These are phyloP conservation scores for Termitomyces sp. DNA, from an alignment of 768 basidiomycete species.

Conservation along the genomic window DNA sequence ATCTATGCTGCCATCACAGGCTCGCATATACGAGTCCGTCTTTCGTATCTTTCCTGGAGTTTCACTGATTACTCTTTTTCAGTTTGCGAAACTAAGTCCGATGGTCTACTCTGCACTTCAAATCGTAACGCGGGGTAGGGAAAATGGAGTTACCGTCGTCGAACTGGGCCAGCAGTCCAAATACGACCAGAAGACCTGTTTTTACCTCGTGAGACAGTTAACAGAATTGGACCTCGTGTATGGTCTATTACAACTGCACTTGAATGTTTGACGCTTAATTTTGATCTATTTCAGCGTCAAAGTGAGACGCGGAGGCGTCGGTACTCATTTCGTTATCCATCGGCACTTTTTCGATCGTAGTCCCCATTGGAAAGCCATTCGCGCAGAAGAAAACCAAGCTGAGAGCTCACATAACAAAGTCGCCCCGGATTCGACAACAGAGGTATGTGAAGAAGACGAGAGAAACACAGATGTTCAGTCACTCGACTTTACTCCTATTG, in stretches of 20 bases:
- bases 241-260: constrained; percentile 17
- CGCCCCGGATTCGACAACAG: constrained; percentile 12
- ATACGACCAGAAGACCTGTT: constrained; percentile 89
- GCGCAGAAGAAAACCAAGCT: constrained; percentile 62
- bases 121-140: constrained; percentile 77
- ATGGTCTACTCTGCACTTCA: constrained; percentile 86
- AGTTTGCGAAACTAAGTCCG: constrained; percentile 79
- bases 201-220: constrained; percentile 79
- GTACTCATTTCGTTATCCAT: constrained; percentile 77
- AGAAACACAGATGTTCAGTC: constrained; percentile 26
- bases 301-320: constrained; percentile 72
- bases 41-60: background rate
- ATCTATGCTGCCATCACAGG: constrained; percentile 81
- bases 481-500: constrained; percentile 68
- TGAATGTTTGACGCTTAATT: background rate
- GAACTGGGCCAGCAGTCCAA: constrained; percentile 73
- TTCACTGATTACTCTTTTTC: constrained; percentile 8
- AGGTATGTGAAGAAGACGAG: constrained; percentile 30
- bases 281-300: constrained; percentile 50
- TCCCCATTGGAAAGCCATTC: constrained; percentile 72
- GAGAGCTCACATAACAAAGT: constrained; percentile 24
- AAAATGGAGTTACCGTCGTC: constrained; percentile 73
- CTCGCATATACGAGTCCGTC: constrained; percentile 73
- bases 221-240: constrained; percentile 73
- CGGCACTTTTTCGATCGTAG: constrained; percentile 79